Evolutionary conservation across 129 eudicot genomes (phyloP).

Genomic region (Lactuca saligna): DNA sequence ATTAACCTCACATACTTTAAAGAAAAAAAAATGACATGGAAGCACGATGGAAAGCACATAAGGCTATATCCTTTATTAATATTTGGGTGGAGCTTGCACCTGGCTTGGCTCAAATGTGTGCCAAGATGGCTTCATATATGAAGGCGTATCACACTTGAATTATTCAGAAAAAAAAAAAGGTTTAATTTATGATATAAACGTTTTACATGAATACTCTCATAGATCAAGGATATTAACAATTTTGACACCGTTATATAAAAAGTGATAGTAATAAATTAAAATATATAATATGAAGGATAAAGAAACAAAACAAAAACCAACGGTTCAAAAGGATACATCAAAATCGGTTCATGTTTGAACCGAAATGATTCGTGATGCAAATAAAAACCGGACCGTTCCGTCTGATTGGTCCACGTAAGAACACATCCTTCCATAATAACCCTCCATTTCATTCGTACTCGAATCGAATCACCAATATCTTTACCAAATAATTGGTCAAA

Average conservation of each 20-base stretch:
- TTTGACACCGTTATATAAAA: too few species aligned
- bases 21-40: too few species aligned
- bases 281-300: background rate
- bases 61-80: background rate
- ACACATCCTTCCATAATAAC: slow-evolving; percentile 10
- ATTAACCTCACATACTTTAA: background rate
- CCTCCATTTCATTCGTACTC: slow-evolving; percentile 9
- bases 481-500: background rate
- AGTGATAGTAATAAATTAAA: too few species aligned
- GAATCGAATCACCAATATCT: background rate
- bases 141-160: too few species aligned
- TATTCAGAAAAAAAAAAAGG: too few species aligned
- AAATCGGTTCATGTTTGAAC: slow-evolving; percentile 3
- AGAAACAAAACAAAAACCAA: background rate
- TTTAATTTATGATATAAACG: too few species aligned
- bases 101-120: background rate
- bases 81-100: background rate
- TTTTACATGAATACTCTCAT: too few species aligned
- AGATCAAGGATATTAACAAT: too few species aligned
- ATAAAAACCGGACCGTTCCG: slow-evolving; percentile 12
- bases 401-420: slow-evolving; percentile 25
- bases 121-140: too few species aligned
- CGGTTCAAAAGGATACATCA: background rate
- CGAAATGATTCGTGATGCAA: slow-evolving; percentile 9
- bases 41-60: background rate